Conservation (phyloP, 2,329 filamentous ascomycete species). For the Xylaria sp. region DNA sequence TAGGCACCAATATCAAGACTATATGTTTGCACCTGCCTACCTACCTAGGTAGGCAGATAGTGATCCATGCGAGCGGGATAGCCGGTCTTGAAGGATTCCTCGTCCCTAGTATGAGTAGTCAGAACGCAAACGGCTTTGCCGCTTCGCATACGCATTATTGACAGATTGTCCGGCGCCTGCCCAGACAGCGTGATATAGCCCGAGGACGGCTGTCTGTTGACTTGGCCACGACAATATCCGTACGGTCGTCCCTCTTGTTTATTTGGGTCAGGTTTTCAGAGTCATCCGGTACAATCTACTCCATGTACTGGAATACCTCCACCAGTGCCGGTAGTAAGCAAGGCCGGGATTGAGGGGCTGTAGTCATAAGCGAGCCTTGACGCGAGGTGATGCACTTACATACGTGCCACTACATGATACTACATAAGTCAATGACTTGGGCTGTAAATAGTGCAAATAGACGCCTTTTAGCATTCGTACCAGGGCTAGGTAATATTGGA, state of each 20-base stretch:
- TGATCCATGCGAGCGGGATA: not conserved
- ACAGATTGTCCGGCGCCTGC: not conserved
- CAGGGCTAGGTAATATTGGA: not conserved
- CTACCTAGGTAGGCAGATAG: too few species aligned
- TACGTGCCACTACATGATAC: too few species aligned
- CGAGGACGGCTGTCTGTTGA: conserved; percentile 6
- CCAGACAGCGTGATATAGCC: not conserved
- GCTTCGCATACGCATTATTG: not conserved
- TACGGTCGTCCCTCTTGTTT: not conserved
- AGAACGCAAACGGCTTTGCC: not conserved
- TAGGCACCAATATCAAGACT: not conserved
- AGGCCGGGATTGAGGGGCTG: not conserved
- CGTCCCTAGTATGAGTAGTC: not conserved
- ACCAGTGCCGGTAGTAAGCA: conserved; percentile 18
- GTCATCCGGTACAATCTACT: not conserved
- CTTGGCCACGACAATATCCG: not conserved
- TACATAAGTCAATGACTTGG: not conserved
- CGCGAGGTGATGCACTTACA: too few species aligned
- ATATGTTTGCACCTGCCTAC: not conserved
- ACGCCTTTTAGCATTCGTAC: not conserved
- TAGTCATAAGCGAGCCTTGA: conserved; percentile 1
- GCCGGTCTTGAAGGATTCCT: conserved; percentile 1
- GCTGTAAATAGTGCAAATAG: not conserved
- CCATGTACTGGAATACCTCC: too few species aligned
- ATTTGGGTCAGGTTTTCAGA: not conserved